Base-by-base conservation (phyloP, 1,139 yeast genomes). In the Eremothecium coryli region DNA sequence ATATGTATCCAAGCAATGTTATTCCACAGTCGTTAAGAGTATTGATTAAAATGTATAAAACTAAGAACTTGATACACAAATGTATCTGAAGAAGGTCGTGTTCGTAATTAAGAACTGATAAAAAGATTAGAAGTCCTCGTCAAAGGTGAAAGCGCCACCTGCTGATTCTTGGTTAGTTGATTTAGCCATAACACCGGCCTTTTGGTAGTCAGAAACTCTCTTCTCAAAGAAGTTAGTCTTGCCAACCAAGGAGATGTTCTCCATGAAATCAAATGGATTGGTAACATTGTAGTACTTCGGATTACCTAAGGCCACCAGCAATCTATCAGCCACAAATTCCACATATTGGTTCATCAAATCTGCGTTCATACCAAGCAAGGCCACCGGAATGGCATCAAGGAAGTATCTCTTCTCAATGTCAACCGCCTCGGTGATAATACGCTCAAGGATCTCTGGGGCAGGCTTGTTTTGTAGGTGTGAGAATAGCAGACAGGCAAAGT, bases 231-330 rank as follows among this genome's bases (percentile, higher is more conserved):
- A 90, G 70, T 90, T 90, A 51, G 98, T 88, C 74, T 90, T 90
- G 64, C 98, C 98, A 40, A 95, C 93, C 52, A 90, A 74, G 16
- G 97, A 86, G 54, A 86, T 86, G 69, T 86, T 86, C 68, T 90
- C 99, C 98, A 90, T 90, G 60, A 88, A 90, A 64, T 88, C 97
- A 62, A 90, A 90, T 61, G 99, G 99, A 62, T 90, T 93, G 43
- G 82, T 67, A 42, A 72, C 90, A 56, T 85, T 84, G 75, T 78
- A 90, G 45, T 73, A 70, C 70, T 88, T 86, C 63, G 79, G 71
- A 71, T 85, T 84, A 49, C 98, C 98, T 49, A 90, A 73, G 9
- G 97, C 73, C 35, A 84, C 74, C 45, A 90, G 71, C 55, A 90
- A 71, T 65, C 97, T 76, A 66, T 90, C 99, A 52, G 99, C 99